Percentiles rank a stretch among this genome's conserved stretches.
Conservation (phyloP, 208 protist species). For the Borovskyia barvae region DNA sequence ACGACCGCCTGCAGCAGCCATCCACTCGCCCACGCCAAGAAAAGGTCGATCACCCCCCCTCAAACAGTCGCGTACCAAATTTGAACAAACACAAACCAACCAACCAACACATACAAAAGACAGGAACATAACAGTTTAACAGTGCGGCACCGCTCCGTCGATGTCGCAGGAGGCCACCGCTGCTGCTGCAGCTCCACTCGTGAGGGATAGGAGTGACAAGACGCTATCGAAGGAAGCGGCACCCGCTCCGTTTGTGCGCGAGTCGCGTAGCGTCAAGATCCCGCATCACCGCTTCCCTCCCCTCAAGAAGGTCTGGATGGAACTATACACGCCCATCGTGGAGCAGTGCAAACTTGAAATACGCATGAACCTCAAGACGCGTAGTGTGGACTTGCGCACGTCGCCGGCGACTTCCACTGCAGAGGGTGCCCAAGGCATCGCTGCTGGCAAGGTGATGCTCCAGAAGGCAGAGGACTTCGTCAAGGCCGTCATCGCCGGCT, state of each 20-base stretch:
- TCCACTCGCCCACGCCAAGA: too few relatives aligned
- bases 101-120: too few relatives aligned
- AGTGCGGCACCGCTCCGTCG: too few relatives aligned
- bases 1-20: too few relatives aligned
- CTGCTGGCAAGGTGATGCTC: conserved; percentile 72
- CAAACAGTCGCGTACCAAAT: too few relatives aligned
- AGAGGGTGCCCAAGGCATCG: conserved; percentile 25
- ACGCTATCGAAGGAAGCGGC: conserved; percentile 5
- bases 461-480: conserved; percentile 99
- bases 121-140: too few relatives aligned
- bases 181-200: conserved; percentile 1
- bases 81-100: too few relatives aligned
- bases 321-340: conserved; percentile 98
- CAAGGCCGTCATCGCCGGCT: conserved; percentile 96
- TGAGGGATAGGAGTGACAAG: conserved; percentile 2
- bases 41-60: too few relatives aligned
- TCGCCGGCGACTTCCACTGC: conserved; percentile 79
- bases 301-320: conserved; percentile 98
- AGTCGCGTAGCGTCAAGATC: conserved; percentile 88
- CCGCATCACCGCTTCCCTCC: conserved; percentile 97
- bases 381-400: conserved; percentile 95
- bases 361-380: conserved; percentile 97
- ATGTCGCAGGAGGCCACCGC: too few relatives aligned
- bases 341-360: conserved; percentile 99
- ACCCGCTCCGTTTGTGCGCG: conserved; percentile 43